These are phyloP conservation scores for Botrytis porri DNA, from an alignment of 2,329 filamentous ascomycete genomes.

Conservation along the genomic window DNA sequence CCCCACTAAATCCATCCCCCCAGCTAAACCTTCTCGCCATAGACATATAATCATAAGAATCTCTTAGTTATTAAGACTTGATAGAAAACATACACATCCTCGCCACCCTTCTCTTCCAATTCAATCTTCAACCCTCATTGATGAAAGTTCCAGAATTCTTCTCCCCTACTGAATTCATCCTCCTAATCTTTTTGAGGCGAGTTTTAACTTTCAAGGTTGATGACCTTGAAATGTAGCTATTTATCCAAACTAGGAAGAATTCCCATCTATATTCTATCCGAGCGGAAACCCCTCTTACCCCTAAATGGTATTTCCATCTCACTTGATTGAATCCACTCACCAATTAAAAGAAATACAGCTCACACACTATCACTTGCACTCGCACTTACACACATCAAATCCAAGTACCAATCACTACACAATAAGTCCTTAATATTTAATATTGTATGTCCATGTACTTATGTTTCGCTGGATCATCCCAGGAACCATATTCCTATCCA, in stretches of 20 bases:
- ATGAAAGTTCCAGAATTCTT: too few relatives aligned
- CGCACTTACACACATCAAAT: background rate
- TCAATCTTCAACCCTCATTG: too few relatives aligned
- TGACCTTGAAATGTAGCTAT: background rate
- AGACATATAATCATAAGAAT: too few relatives aligned
- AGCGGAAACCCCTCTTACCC: background rate
- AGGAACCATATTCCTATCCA: constrained; percentile 9
- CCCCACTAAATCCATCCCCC: too few relatives aligned
- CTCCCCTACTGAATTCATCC: too few relatives aligned
- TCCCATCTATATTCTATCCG: background rate
- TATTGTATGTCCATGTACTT: constrained; percentile 7
- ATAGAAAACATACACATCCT: too few relatives aligned
- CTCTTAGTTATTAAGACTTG: too few relatives aligned
- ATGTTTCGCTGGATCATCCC: constrained; percentile 3
- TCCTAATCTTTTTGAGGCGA: background rate
- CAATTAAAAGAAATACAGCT: background rate
- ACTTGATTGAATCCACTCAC: background rate
- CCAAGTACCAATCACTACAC: background rate
- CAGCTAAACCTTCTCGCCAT: too few relatives aligned
- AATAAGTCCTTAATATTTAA: constrained; percentile 3
- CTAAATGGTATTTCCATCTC: background rate
- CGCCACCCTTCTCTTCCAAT: too few relatives aligned
- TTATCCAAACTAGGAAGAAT: background rate
- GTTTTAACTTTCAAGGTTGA: background rate
- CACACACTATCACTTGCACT: too few relatives aligned